Percentiles rank a stretch among this genome's conserved stretches.
Conservation (phyloP, 495 filamentous ascomycete genomes). For the Elasticomyces elasticus region DNA sequence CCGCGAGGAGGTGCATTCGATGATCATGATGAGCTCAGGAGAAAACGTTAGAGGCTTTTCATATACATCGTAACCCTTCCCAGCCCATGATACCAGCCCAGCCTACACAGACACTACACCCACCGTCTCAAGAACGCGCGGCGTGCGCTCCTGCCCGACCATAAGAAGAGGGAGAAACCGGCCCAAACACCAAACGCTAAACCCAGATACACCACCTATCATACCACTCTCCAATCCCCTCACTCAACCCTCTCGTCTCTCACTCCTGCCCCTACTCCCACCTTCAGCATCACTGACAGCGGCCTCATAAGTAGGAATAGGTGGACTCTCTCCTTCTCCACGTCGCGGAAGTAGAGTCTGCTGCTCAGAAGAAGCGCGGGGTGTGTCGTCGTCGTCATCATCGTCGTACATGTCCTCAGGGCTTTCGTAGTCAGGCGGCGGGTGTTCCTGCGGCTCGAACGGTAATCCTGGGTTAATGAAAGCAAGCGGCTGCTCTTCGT, state of each 20-base stretch:
- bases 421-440: constrained; percentile 36
- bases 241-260: constrained; percentile 1
- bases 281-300: constrained; percentile 20
- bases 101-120: no score
- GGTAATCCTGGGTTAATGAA: constrained; percentile 21
- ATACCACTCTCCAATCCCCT: neutral
- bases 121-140: no score
- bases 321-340: constrained; percentile 16
- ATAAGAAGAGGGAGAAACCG: no score
- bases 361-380: constrained; percentile 5
- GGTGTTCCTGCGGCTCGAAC: constrained; percentile 26
- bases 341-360: neutral
- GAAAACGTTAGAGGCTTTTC: no score
- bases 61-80: no score
- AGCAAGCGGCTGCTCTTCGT: constrained; percentile 5
- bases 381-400: constrained; percentile 17
- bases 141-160: no score
- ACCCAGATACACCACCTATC: neutral
- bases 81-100: no score
- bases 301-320: constrained; percentile 34
- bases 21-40: no score
- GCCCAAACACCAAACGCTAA: constrained; percentile 1
- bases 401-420: constrained; percentile 20
- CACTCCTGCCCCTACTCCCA: constrained; percentile 21
- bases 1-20: no score